Base-by-base conservation (phyloP, 2,329 filamentous ascomycete species). In the Trichoderma arundinaceum region DNA sequence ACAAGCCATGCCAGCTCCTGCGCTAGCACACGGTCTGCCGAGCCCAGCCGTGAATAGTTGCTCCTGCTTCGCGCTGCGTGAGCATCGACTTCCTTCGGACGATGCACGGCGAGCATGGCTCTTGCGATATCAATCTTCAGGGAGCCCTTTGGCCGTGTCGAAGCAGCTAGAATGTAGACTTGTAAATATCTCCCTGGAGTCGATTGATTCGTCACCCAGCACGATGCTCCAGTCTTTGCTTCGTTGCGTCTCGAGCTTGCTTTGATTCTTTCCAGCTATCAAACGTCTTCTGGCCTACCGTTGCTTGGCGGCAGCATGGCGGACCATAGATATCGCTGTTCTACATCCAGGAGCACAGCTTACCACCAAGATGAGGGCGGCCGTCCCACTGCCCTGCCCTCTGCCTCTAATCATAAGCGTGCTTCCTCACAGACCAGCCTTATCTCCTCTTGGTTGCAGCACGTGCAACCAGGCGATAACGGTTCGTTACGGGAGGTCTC, bases 361-460 rank as follows among this genome's bases (percentile, higher is more conserved):
- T 49, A 13, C 59, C 44, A 38, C 28, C 43, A 33, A 28, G 15
- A 46, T 33, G 41, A 39, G 13, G 22, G 61, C 22, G 6, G 22
- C 19, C n/a, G 10, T 46, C 22, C 43, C 28, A n/a, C 41, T 39
- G 15, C 35, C 33, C 52, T 8, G 19, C 17, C 33, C 1, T 43
- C 52, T 9, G 48, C 28, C 17, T 7, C 35, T 17, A 56, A 41
- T 35, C 7, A 33, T 19, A 17, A 43, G 13, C 17, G 41, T 13
- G 19, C 41, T 38, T 19, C 13, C 13, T 54, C 52, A 19, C 63
- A 22, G 53, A 32, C 35, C 32, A 53, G 48, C 35, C 33, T 28
- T 48, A 54, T 67, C 38, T 38, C 48, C 41, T 65, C 61, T 22
- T 67, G 61, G 65, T 22, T 64, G 35, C 44, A 65, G 10, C 65